Evolutionary conservation across 306 rosid genomes (phyloP).

Genomic region (Ceratonia siliqua): DNA sequence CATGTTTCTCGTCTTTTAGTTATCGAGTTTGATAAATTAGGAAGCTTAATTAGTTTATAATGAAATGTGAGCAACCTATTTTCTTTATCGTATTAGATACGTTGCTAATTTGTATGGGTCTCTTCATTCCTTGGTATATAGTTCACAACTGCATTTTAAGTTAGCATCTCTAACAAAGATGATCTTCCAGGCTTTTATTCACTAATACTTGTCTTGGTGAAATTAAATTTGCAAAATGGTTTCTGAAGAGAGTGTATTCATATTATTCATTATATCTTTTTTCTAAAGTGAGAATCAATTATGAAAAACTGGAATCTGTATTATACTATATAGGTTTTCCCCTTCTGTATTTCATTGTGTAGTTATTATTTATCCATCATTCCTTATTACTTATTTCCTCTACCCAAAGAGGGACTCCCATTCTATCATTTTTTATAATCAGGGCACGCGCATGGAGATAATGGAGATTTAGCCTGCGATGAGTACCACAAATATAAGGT

Average conservation of each 20-base stretch:
- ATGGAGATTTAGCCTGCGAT: constrained; percentile 68
- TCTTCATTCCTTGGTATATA: no score
- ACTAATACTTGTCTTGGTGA: neutral
- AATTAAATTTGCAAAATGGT: no score
- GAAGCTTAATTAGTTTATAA: no score
- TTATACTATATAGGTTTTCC: no score
- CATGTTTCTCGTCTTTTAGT: neutral
- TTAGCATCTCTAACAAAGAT: neutral
- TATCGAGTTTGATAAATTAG: no score
- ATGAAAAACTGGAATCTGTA: neutral
- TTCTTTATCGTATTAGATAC: no score
- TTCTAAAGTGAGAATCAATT: neutral
- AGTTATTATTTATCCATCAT: neutral
- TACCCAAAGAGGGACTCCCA: neutral
- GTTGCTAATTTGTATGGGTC: no score
- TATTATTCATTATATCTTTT: no score
- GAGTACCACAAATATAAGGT: constrained; percentile 78
- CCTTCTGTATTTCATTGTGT: neutral
- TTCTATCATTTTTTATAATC: neutral
- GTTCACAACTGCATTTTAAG: no score
- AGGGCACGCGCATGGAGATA: constrained; percentile 48
- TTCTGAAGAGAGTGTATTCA: no score
- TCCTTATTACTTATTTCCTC: neutral
- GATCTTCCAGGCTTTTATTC: neutral
- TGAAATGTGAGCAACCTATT: no score